Evolutionary conservation across 1,139 yeast species (phyloP).

Genomic region (Suhomyces maxii): DNA sequence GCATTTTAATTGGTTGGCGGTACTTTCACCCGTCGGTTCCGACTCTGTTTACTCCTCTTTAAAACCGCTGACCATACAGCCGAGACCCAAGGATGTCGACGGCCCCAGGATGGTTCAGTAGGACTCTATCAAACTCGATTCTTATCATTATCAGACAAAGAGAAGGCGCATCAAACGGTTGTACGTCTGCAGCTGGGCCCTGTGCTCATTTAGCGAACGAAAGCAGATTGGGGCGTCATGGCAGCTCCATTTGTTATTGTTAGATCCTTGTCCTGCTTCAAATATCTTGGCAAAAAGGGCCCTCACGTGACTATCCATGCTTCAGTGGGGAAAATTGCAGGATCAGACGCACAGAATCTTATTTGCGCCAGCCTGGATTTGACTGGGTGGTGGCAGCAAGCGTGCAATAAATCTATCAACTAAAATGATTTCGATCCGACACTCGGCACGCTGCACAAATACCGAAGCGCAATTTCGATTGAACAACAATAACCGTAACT

Average conservation of each 20-base stretch:
- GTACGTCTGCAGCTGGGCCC: constrained; percentile 4
- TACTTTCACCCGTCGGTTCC: not conserved
- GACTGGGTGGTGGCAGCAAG: no score
- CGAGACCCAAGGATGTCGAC: no score
- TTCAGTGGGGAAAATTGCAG: not conserved
- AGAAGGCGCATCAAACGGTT: not conserved
- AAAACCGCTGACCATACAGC: no score
- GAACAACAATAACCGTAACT: no score
- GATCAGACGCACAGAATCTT: not conserved
- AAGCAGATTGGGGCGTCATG: constrained; percentile 7
- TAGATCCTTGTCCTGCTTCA: constrained; percentile 6
- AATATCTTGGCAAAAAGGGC: constrained; percentile 11
- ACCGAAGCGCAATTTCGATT: no score
- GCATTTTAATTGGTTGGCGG: not conserved
- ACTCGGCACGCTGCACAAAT: no score
- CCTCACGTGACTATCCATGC: not conserved
- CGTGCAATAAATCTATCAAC: no score
- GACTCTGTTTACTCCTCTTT: not conserved
- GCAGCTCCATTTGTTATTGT: constrained; percentile 3
- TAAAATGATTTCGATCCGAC: no score
- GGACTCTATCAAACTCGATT: no score
- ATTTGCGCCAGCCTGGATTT: not conserved
- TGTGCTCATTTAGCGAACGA: constrained; percentile 9
- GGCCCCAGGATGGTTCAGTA: no score
- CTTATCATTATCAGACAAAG: not conserved